phyloP scores from a whole-genome alignment of 306 rosid genomes.

The Trichosanthes truncata region DNA sequence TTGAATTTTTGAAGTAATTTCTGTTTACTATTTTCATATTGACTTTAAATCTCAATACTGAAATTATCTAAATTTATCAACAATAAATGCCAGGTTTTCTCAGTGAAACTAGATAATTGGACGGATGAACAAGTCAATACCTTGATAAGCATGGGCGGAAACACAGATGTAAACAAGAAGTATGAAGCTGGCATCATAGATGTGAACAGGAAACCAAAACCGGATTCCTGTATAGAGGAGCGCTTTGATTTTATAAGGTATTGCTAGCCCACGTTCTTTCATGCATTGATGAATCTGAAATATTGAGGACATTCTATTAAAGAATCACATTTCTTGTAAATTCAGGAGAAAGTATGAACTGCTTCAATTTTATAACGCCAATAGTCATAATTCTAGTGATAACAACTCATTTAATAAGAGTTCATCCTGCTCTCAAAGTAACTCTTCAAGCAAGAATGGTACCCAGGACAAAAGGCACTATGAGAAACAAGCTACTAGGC shows the following conservation, averaged over 20 bases:
- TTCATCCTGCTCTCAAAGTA: slow-evolving; percentile 17
- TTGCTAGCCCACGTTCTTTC: not conserved
- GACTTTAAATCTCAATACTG: not conserved
- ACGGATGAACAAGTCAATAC: slow-evolving; percentile 59
- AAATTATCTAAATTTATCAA: slow-evolving; percentile 1
- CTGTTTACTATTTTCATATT: not conserved
- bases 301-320: not conserved
- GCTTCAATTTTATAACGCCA: slow-evolving; percentile 31
- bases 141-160: slow-evolving; percentile 68
- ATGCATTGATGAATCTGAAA: not conserved
- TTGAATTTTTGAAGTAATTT: not conserved
- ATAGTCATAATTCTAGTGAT: slow-evolving; percentile 17
- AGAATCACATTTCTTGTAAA: slow-evolving; percentile 8
- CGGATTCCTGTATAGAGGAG: slow-evolving; percentile 65
- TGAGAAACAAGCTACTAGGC: slow-evolving; percentile 34
- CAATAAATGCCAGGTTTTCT: slow-evolving; percentile 48
- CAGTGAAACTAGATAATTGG: slow-evolving; percentile 90
- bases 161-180: slow-evolving; percentile 45
- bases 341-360: slow-evolving; percentile 79
- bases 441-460: slow-evolving; percentile 21
- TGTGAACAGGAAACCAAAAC: slow-evolving; percentile 42
- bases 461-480: slow-evolving; percentile 39
- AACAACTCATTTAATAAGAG: slow-evolving; percentile 11
- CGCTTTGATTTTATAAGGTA: slow-evolving; percentile 76
- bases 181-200: slow-evolving; percentile 65